A percentile compares a stretch with the other conserved stretches of the same genome.
phyloP scores from a whole-genome alignment of 306 rosid species.

The Gastrolobium villosum region DNA sequence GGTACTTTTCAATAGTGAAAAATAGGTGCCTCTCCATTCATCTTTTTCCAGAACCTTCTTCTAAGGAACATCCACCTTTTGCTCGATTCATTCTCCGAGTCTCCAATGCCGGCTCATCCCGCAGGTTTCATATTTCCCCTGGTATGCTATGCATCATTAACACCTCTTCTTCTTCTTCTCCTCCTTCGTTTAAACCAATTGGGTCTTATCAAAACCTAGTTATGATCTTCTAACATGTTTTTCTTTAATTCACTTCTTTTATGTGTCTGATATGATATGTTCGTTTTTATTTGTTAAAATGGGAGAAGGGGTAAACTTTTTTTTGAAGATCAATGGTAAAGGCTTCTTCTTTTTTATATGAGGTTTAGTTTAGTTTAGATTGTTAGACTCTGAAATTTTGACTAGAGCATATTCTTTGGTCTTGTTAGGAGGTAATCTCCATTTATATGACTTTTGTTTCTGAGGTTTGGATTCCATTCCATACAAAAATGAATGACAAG shows the following conservation, averaged over 20 bases:
- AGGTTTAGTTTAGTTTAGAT: not conserved
- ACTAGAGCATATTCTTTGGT: not conserved
- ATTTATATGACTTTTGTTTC: not conserved
- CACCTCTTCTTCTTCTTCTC: not conserved
- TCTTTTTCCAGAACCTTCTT: constrained; percentile 84
- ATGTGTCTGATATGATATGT: not conserved
- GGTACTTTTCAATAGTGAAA: constrained; percentile 80
- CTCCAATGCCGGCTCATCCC: constrained; percentile 63
- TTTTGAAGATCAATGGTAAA: not conserved
- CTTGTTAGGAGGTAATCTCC: not conserved
- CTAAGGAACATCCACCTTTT: constrained; percentile 82
- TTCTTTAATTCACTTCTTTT: constrained; percentile 21
- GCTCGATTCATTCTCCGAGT: constrained; percentile 82
- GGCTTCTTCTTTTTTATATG: not conserved
- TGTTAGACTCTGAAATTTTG: not conserved
- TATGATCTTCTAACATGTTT: constrained; percentile 4
- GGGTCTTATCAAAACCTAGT: not conserved
- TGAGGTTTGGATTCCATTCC: not conserved
- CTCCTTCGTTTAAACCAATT: too few species aligned
- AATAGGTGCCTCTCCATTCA: constrained; percentile 73
- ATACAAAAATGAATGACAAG: not conserved
- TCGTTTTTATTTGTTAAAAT: not conserved
- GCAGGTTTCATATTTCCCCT: constrained; percentile 71
- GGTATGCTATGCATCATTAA: constrained; percentile 47
- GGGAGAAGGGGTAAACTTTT: not conserved